Percentiles rank a stretch among this genome's conserved stretches.
phyloP scores from a whole-genome alignment of 306 rosid species.

The Quercus dentata region DNA sequence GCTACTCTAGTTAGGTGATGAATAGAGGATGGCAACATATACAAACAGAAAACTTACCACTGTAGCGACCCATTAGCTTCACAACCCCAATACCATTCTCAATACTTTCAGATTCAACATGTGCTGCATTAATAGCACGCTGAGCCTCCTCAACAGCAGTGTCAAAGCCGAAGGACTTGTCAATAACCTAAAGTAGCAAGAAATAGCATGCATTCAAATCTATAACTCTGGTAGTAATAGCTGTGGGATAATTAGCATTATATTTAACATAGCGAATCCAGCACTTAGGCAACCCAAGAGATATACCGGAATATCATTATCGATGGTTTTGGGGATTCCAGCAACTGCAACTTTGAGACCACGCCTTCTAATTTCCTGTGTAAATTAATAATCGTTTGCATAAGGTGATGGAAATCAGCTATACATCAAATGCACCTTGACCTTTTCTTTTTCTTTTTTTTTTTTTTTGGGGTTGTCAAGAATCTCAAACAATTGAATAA shows the following conservation, averaged over 20 bases:
- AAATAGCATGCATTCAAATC: constrained; percentile 1
- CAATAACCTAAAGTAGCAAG: constrained; percentile 63
- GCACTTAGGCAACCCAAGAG: constrained; percentile 2
- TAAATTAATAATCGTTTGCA: not conserved
- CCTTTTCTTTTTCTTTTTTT: not conserved
- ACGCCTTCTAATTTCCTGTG: constrained; percentile 82
- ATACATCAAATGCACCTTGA: not conserved
- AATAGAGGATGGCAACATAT: not conserved
- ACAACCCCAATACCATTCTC: constrained; percentile 93
- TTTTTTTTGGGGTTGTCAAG: not conserved
- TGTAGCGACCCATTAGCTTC: constrained; percentile 92
- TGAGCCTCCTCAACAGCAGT: constrained; percentile 99
- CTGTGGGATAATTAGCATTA: not conserved
- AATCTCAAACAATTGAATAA: not conserved
- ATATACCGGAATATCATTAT: constrained; percentile 83
- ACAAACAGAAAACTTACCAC: constrained; percentile 56
- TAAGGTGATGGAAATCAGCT: constrained; percentile 4
- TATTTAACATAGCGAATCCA: constrained; percentile 5
- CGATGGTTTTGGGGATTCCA: constrained; percentile 96
- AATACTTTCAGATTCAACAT: constrained; percentile 84
- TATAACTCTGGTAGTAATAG: not conserved
- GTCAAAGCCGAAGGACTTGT: constrained; percentile 92
- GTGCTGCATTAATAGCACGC: constrained; percentile 98
- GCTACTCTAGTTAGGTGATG: not conserved
- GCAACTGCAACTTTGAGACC: constrained; percentile 87